Conservation (phyloP, 2,329 filamentous ascomycete species). For the Fusarium beomiforme region DNA sequence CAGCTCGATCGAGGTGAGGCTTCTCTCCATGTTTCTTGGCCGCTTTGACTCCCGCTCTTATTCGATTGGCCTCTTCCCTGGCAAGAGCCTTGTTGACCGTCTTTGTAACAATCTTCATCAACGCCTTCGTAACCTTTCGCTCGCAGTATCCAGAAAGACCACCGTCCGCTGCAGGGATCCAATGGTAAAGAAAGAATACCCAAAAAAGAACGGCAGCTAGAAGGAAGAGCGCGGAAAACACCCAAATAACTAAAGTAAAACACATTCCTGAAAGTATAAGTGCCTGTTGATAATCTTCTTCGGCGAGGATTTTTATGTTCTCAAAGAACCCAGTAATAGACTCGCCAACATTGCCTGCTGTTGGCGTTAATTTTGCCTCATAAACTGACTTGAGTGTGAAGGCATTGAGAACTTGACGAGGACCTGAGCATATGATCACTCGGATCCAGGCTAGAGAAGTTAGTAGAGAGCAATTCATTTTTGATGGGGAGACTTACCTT, state of each 20-base stretch:
- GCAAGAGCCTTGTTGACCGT: constrained; percentile 91
- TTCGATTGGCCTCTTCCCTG: constrained; percentile 74
- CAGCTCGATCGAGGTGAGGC: constrained; percentile 61
- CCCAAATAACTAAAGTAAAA: constrained; percentile 91
- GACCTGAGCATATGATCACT: constrained; percentile 89
- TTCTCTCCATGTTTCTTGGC: constrained; percentile 65
- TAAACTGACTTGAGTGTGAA: constrained; percentile 89
- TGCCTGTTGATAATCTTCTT: constrained; percentile 79
- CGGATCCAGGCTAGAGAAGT: constrained; percentile 78
- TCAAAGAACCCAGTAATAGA: constrained; percentile 80
- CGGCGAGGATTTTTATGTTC: constrained; percentile 79
- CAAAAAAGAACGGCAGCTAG: constrained; percentile 82
- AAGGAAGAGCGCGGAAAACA: constrained; percentile 80
- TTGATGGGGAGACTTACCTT: constrained; percentile 57
- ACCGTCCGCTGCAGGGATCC: constrained; percentile 84
- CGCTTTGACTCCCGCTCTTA: constrained; percentile 60
- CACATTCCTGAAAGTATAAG: constrained; percentile 89
- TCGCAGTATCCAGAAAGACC: constrained; percentile 87
- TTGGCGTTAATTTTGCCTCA: constrained; percentile 73
- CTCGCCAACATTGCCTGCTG: constrained; percentile 64
- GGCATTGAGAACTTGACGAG: constrained; percentile 90
- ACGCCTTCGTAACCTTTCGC: constrained; percentile 86
- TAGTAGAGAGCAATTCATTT: constrained; percentile 1
- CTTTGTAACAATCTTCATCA: constrained; percentile 83
- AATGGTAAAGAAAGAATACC: constrained; percentile 89